Conservation (phyloP, 345 rosid species). For the Arabidopsis arenosa region DNA sequence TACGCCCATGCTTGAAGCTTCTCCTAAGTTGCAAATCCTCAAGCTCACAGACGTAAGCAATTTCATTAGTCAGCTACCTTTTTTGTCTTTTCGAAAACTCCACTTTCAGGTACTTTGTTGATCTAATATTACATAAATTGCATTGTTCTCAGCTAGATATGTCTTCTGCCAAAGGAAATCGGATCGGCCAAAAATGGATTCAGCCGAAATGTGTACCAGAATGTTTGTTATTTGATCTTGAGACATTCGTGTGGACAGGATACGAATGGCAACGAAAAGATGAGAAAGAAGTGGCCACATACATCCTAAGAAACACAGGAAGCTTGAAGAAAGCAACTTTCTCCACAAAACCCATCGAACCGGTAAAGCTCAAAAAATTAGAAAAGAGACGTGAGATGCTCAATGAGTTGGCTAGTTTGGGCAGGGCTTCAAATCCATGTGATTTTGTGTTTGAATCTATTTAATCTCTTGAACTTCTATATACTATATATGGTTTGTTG, state of each 20-base stretch:
- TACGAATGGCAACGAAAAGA: neutral
- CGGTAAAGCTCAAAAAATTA: too few relatives aligned
- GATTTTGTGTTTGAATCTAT: neutral
- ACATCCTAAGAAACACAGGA: neutral
- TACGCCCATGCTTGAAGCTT: neutral
- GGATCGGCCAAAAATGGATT: neutral
- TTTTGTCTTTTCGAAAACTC: too few relatives aligned
- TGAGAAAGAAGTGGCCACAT: neutral
- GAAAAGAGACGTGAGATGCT: constrained; percentile 4
- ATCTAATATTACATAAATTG: too few relatives aligned
- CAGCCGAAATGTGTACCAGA: neutral
- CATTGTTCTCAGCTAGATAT: too few relatives aligned
- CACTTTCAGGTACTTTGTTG: too few relatives aligned
- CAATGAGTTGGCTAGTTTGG: neutral
- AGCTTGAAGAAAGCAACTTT: neutral
- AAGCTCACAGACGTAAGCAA: too few relatives aligned
- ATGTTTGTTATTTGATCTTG: neutral
- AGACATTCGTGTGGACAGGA: neutral
- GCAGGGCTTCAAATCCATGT: neutral
- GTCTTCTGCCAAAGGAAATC: too few relatives aligned
- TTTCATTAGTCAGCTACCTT: too few relatives aligned
- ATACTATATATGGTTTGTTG: too few relatives aligned
- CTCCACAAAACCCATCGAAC: neutral
- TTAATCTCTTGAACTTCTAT: too few relatives aligned
- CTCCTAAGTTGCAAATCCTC: too few relatives aligned